Evolutionary conservation across 345 rosid species (phyloP), one percentile per base, ranked within the genome.

Genomic region (Ceriops tagal): DNA sequence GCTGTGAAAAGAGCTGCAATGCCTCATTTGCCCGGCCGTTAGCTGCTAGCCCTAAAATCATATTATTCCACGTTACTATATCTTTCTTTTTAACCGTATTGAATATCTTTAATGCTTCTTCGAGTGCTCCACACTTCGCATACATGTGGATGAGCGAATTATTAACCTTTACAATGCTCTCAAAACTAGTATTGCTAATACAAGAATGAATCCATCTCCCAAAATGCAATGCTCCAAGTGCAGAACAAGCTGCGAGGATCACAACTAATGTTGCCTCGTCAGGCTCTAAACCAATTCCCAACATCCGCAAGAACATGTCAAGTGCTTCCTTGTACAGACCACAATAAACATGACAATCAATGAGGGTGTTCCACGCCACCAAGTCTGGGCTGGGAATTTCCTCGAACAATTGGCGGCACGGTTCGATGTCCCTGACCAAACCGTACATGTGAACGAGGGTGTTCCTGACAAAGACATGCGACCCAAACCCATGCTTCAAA

Each of bases 121-220:
- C 78, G 8, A 79, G 71, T 0, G 81, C 75, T 46, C 89, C 86
- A 59, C 86, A 81, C 71, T 83, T 83, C 0, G 86, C 82, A 64
- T 85, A 79, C 89, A 85, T 85, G 74, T 81, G 72, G 16, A 83
- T 65, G 26, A 83, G 66, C 6, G 87, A 64, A 78, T 83, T 79
- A 8, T 18, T 51, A 51, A 84, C 74, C 11, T 70, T 39, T 22
- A 69, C 20, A n/a, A 62, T 8, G 10, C 67, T 28, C 20, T 60
- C 51, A 49, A 71, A 53, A 51, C 34, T 28, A 52, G 61, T 58
- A 58, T 43, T 30, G 27, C 32, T 35, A 27, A 78, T 27, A 21
- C 53, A 65, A 24, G 72, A 76, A 73, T 80, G 82, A 59, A 72
- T 31, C 83, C 80, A 72, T 35, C 77, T 74, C 68, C 83, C 86